These are phyloP conservation scores for Myotisia sp. DNA, from an alignment of 2,329 filamentous ascomycete genomes.

Conservation along the genomic window DNA sequence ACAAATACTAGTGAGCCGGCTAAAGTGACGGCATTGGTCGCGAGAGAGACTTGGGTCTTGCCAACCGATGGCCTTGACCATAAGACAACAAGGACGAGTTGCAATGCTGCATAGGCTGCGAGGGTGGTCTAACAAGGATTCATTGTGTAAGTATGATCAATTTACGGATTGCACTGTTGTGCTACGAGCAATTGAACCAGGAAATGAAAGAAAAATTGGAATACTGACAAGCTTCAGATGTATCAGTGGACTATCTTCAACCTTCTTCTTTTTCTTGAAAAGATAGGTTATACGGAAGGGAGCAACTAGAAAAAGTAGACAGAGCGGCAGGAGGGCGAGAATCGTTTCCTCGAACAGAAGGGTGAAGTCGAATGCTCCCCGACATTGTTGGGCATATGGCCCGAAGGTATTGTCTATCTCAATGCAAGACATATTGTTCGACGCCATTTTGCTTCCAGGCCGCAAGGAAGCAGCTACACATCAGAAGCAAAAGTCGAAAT, in stretches of 20 bases:
- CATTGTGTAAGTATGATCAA: constrained; percentile 1
- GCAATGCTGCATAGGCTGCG: constrained; percentile 21
- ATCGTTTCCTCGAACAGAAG: constrained; percentile 34
- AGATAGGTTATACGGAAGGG: constrained; percentile 26
- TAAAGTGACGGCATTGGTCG: constrained; percentile 20
- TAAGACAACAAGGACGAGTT: constrained; percentile 25
- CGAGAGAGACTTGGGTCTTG: constrained; percentile 24
- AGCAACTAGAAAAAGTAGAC: constrained; percentile 22
- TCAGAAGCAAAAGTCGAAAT: no score
- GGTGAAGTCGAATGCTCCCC: constrained; percentile 32
- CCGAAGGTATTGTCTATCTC: constrained; percentile 24
- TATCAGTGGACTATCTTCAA: constrained; percentile 20
- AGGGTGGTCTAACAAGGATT: constrained; percentile 17
- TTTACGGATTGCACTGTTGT: not conserved
- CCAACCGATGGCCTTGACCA: constrained; percentile 22
- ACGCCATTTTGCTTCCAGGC: constrained; percentile 18
- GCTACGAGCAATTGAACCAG: no score
- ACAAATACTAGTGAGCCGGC: constrained; percentile 21
- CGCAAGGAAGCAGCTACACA: constrained; percentile 13
- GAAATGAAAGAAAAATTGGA: not conserved
- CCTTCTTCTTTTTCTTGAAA: constrained; percentile 22
- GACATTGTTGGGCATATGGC: constrained; percentile 22
- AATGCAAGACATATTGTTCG: constrained; percentile 17
- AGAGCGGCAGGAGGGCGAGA: constrained; percentile 24
- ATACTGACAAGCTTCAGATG: constrained; percentile 25